Evolutionary conservation across 805 yeast genomes (phyloP), one percentile per base, ranked within the genome.

Genomic region (Wickerhamiella nectarea): DNA sequence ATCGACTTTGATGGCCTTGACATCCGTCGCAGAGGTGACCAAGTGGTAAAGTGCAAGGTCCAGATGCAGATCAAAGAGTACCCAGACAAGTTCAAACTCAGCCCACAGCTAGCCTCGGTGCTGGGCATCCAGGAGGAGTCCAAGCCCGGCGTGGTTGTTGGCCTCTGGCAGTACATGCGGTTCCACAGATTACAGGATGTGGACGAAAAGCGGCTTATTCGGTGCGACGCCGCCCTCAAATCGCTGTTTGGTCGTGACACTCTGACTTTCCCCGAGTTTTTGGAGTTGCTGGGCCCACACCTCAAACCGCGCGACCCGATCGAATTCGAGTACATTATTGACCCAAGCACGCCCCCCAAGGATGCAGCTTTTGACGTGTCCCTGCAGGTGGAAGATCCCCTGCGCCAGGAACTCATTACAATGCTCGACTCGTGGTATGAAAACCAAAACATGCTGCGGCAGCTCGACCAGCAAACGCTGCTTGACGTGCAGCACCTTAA

Each of bases 1-100:
- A 72, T 71, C 0, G 75, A 76, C 43, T 89, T 89, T 58, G 97
- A 91, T 60, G 96, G 94, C 1, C 63, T 91, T 45, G 96, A 87
- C 57, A 74, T 91, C 45, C 80, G 80, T 55, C 75, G 98, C 54
- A 66, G 71, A 14, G 97, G 97, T 2, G 63, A 68, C 19, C 70
- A 69, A 46, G 77, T 77, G 46, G 65, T 87, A 39, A 69, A 73
- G 36, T 75, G 82, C 40, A 75, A 75, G 45, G 77, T 91, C 45
- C 81, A 85, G 4, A 70, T 91, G 45, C 87, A 87, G 63, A 78
- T 85, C 43, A 82, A 81, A 56, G 82, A 80, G 54, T 74, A 71
- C 48, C 83, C 94, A 6, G 71, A 77, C 34, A 72, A 72, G 52
- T 70, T 79, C 44, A 73, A 71, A 54, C 70, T 85, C 35, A 72